phyloP scores from a whole-genome alignment of 495 filamentous ascomycete species.

The Glutinoglossum americanum region DNA sequence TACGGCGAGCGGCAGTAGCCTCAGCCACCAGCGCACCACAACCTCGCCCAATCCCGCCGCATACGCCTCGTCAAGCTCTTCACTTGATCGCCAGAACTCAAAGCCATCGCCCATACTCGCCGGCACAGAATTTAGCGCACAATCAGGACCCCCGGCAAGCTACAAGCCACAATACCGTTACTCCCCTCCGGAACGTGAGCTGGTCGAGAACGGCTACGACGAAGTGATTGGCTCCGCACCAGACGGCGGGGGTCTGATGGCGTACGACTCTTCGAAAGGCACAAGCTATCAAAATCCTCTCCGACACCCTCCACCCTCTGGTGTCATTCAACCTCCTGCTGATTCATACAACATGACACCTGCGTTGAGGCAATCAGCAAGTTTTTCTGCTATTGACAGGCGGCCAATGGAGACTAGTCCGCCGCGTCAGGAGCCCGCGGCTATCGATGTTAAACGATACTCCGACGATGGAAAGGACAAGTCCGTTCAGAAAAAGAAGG shows the following conservation, averaged over 20 bases:
- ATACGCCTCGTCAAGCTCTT: conserved; percentile 5
- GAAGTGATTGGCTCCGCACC: not conserved
- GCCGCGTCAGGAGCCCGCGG: not conserved
- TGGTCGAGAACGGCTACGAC: not conserved
- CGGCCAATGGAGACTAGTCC: not conserved
- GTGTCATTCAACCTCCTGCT: not conserved
- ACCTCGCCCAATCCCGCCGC: conserved; percentile 3
- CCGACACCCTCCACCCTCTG: not conserved
- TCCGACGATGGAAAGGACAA: conserved; percentile 52
- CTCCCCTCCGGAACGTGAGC: not conserved
- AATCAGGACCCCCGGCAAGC: not conserved
- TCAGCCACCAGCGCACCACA: conserved; percentile 2
- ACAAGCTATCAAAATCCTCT: not conserved
- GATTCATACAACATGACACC: conserved; percentile 12
- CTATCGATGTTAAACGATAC: conserved; percentile 35
- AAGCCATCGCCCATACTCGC: not conserved
- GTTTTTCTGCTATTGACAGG: conserved; percentile 37
- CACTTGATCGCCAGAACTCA: not conserved
- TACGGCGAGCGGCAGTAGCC: not conserved
- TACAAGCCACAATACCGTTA: not conserved
- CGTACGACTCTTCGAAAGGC: not conserved
- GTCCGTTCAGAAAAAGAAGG: conserved; percentile 56
- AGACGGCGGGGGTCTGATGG: not conserved
- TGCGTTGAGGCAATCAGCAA: conserved; percentile 57
- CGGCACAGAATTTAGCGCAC: conserved; percentile 1